phyloP scores from a whole-genome alignment of 306 rosid species.

The Casuarina glauca region DNA sequence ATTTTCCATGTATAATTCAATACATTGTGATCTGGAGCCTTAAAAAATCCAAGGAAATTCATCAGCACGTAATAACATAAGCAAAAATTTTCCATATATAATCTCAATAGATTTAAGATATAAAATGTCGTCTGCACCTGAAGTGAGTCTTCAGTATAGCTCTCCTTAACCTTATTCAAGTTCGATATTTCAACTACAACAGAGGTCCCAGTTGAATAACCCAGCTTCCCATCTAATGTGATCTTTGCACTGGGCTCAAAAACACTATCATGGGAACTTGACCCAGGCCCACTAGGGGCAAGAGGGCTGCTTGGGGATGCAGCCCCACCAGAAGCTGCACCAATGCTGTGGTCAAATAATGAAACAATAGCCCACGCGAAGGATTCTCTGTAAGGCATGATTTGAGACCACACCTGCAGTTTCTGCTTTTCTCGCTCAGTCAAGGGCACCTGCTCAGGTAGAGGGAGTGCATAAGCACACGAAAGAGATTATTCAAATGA shows the following conservation, averaged over 20 bases:
- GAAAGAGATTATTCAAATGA: neutral
- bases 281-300: slow-evolving; percentile 86
- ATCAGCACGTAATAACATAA: neutral
- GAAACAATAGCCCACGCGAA: slow-evolving; percentile 96
- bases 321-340: slow-evolving; percentile 96
- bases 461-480: slow-evolving; percentile 16
- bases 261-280: slow-evolving; percentile 93
- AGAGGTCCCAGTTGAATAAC: slow-evolving; percentile 84
- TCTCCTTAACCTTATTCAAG: slow-evolving; percentile 84
- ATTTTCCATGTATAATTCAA: neutral
- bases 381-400: slow-evolving; percentile 99
- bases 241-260: slow-evolving; percentile 87
- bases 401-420: slow-evolving; percentile 99
- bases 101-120: neutral
- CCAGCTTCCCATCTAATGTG: slow-evolving; percentile 84
- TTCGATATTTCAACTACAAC: slow-evolving; percentile 88
- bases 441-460: slow-evolving; percentile 73
- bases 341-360: slow-evolving; percentile 88
- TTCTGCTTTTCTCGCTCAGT: slow-evolving; percentile 96
- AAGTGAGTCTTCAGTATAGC: slow-evolving; percentile 96
- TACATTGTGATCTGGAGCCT: neutral
- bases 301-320: slow-evolving; percentile 99
- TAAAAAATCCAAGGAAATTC: neutral
- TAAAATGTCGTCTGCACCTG: slow-evolving; percentile 50
- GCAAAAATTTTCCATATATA: neutral